These are phyloP conservation scores for Alternaria brassicicola DNA, from an alignment of 2,329 filamentous ascomycete species.

Conservation along the genomic window DNA sequence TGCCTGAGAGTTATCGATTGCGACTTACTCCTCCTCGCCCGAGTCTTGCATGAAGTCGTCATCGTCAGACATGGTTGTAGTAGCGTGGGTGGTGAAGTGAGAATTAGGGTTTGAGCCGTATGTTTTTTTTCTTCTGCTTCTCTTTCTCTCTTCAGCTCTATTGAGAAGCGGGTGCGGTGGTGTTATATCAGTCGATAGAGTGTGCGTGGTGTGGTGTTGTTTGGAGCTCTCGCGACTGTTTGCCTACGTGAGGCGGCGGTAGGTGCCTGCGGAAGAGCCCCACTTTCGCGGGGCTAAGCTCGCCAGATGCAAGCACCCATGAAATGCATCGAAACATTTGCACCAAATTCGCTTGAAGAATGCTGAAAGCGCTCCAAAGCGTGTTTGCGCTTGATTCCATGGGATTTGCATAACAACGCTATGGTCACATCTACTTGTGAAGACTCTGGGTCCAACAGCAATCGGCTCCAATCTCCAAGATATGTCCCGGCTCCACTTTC, in stretches of 20 bases:
- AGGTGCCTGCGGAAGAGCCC: constrained; percentile 27
- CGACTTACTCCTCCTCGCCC: constrained; percentile 77
- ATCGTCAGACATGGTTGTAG: constrained; percentile 73
- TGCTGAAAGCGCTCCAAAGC: not conserved
- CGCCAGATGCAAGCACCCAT: constrained; percentile 8
- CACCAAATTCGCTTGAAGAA: not conserved
- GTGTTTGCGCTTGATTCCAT: not conserved
- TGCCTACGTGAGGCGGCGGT: constrained; percentile 18
- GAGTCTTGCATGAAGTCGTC: constrained; percentile 95
- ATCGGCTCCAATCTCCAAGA: not conserved
- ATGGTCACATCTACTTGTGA: not conserved
- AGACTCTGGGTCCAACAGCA: not conserved
- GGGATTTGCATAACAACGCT: not conserved
- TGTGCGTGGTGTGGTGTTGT: not conserved
- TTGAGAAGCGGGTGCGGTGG: not conserved
- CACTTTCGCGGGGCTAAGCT: constrained; percentile 11
- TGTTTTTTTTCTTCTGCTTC: too few relatives aligned
- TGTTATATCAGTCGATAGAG: not conserved
- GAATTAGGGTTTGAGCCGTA: not conserved
- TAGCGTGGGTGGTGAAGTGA: constrained; percentile 16
- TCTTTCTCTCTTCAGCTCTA: too few relatives aligned
- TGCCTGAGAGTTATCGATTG: not conserved
- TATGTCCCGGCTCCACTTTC: not conserved
- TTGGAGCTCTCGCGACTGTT: constrained; percentile 16
- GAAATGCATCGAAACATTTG: not conserved